Evolutionary conservation across 192 early-diverging fungal genomes (phyloP), one percentile per base, ranked within the genome.

Genomic region (Umbelopsis sp.): DNA sequence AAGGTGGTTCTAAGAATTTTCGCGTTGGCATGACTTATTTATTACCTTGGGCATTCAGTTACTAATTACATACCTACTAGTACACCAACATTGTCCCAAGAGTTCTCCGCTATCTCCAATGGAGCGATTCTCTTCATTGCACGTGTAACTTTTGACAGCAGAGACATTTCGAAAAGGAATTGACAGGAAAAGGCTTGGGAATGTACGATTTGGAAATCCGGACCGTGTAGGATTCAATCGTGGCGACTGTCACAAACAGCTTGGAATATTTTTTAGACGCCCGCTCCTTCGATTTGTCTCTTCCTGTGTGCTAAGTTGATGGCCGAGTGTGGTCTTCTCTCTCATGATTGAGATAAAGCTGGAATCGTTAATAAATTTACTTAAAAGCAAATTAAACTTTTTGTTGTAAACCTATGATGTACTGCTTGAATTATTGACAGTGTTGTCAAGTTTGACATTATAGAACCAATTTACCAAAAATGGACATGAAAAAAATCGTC

Each of bases 41-140:
- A 34, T 34, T 14, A 49, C 38, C 1, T 9, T 20, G 24, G 16
- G 43, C 41, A 69, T 21, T 25, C 17, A 41, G 31, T 21, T 22
- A 26, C 4, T 3, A 12, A 17, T 22, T 22, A 59, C 72, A 9
- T 82, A 86, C 85, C 91, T 25, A 95, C 78, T 36, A 97, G 80
- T 29, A 95, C 76, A n/a, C 97, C 96, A 47, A 96, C 93, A 80
- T 97, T 97, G 77, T 97, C 96, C 96, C 96, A 97, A 12, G 88
- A 80, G 17, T 81, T 74, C 53, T 91, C 93, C 5, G 96, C 93
- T 38, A 97, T 82, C 67, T 84, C 86, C 50, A 94, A 78, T 31
- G 96, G 96, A 68, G 95, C 94, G 69, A 96, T 92, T 71, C 84
- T 88, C 79, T 96, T 86, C 89, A 97, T 90, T 68, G 87, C 83